phyloP scores from a whole-genome alignment of 2,329 filamentous ascomycete genomes.

The Apiospora kogelbergensis region DNA sequence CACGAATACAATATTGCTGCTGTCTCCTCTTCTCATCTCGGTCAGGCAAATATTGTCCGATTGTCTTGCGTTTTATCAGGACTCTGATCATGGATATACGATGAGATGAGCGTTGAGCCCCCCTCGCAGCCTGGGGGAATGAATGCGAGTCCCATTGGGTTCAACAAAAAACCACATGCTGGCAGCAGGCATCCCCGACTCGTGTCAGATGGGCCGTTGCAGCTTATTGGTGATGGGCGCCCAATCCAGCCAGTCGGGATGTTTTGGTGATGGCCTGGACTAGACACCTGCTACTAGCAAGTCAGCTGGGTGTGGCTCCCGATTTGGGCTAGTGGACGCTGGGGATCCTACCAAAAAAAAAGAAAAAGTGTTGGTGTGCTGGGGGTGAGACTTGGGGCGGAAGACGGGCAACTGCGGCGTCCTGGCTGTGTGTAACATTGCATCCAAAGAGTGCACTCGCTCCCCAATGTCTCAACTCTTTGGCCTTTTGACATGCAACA shows the following conservation, averaged over 20 bases:
- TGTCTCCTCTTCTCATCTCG: neutral
- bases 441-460: neutral
- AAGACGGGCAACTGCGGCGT: neutral
- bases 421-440: neutral
- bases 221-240: neutral
- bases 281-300: neutral
- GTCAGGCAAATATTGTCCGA: neutral
- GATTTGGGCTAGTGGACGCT: neutral
- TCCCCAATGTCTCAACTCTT: neutral
- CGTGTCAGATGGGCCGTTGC: conserved; percentile 4
- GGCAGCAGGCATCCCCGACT: neutral
- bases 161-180: conserved; percentile 5
- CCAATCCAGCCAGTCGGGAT: neutral
- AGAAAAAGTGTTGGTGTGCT: conserved; percentile 8
- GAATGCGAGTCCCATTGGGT: neutral
- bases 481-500: neutral
- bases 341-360: conserved; percentile 1
- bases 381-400: neutral
- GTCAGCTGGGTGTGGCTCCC: conserved; percentile 4
- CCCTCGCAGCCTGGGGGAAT: neutral
- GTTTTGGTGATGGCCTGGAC: neutral
- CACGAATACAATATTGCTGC: neutral
- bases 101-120: conserved; percentile 2
- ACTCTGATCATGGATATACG: neutral
- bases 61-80: neutral